phyloP scores from a whole-genome alignment of 179 eudicot genomes.

The Actinidia arguta region DNA sequence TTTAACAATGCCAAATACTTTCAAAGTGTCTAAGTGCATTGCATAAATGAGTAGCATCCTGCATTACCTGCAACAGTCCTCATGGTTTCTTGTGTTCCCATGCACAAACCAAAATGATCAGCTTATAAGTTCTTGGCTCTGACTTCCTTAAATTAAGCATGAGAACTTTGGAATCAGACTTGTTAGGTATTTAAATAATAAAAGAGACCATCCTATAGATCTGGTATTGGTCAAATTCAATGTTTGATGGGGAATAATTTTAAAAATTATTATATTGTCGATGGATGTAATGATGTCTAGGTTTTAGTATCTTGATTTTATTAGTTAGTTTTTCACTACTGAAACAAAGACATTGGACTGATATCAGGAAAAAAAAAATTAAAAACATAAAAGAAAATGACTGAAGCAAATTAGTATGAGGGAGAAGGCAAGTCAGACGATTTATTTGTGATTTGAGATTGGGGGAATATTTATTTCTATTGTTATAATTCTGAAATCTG shows the following conservation, averaged over 20 bases:
- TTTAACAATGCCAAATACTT: neutral
- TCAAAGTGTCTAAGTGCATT: neutral
- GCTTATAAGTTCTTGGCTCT: neutral
- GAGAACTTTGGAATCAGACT: neutral
- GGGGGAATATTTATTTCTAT: neutral
- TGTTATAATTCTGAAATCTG: neutral
- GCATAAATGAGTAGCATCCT: neutral
- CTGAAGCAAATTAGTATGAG: neutral
- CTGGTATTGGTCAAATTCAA: constrained; percentile 5
- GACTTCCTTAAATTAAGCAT: neutral
- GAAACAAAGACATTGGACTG: neutral
- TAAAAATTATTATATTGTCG: neutral
- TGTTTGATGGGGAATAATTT: neutral
- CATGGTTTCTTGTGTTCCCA: neutral
- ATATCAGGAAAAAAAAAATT: neutral
- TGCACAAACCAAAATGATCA: neutral
- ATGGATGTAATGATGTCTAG: neutral
- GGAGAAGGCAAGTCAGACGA: neutral
- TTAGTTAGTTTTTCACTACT: neutral
- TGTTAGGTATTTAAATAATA: neutral
- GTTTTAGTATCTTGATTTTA: neutral
- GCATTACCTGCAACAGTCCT: neutral
- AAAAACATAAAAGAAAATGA: neutral
- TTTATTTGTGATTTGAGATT: neutral
- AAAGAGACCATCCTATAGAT: neutral